Conservation (phyloP, 164 flowering plant genomes). For the Protea cynaroides region DNA sequence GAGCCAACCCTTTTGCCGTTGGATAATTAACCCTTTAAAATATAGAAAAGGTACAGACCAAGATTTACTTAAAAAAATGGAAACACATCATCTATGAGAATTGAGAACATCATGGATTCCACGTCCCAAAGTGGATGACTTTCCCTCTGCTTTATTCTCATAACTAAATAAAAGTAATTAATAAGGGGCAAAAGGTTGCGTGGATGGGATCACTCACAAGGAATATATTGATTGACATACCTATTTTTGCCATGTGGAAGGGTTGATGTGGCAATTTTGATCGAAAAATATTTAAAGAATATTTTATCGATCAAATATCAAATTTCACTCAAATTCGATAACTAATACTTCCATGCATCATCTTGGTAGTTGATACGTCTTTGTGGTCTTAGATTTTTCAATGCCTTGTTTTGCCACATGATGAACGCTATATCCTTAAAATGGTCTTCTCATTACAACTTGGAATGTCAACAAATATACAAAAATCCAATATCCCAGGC, state of each 20-base stretch:
- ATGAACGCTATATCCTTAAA: constrained; percentile 13
- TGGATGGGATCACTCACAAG: too few relatives aligned
- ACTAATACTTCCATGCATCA: too few relatives aligned
- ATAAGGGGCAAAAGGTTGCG: too few relatives aligned
- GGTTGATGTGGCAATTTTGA: neutral
- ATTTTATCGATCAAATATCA: too few relatives aligned
- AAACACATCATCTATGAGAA: neutral
- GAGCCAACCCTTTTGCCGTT: neutral
- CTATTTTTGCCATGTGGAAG: neutral
- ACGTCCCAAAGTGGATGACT: constrained; percentile 23
- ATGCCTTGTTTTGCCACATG: too few relatives aligned
- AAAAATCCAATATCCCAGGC: constrained; percentile 52
- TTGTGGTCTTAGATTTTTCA: too few relatives aligned
- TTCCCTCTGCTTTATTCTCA: constrained; percentile 2
- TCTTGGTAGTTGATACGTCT: too few relatives aligned
- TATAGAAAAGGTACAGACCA: neutral
- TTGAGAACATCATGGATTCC: constrained; percentile 15
- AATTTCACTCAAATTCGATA: too few relatives aligned
- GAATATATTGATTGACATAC: neutral
- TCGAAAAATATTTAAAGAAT: neutral
- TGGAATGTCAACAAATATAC: constrained; percentile 50
- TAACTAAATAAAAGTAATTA: neutral
- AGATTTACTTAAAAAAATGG: neutral
- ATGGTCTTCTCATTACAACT: constrained; percentile 47
- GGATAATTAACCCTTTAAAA: neutral